Evolutionary conservation across 1,139 yeast species (phyloP), one percentile per base, ranked within the genome.

Genomic region (Pichia sp.): DNA sequence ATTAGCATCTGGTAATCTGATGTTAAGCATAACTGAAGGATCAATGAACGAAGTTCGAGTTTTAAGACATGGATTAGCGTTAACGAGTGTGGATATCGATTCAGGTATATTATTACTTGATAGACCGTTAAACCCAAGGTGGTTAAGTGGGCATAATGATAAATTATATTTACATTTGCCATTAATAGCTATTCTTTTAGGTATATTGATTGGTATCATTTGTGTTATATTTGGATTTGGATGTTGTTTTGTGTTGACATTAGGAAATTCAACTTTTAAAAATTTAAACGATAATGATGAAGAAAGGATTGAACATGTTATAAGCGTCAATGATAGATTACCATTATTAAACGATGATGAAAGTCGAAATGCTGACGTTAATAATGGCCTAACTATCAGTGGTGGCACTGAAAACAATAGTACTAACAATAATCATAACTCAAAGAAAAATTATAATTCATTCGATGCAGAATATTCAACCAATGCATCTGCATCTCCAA

Each of bases 91-190:
- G 12, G 38, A 40, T 8, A 11, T 13, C 22, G 27, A 40, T 18
- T 68, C 82, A 1, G 87, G 96, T 51, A 79, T 89, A 2, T 77
- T 87, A 50, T 66, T 85, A 20, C 70, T 88, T 30, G 96, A 89
- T 57, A 71, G 80, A 46, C 90, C 92, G 6, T 68, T 82, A 16
- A 69, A 77, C 12, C 76, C 83, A 7, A 62, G 64, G 3, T 88
- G 97, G 96, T 64, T 86, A 5, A 70, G 72, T 39, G 58, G 61
- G 11, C 63, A 61, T 2, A 53, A 59, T 30, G 76, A 71, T 36
- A 73, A 71, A 44, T 69, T 79, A 42, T 83, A 77, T 51, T 64
- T 85, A 26, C 82, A 76, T 51, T 66, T 84, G 35, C 89, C 90
- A 4, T 72, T 80, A 49, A 71, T 82, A 12, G 84, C 90, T 27